Conservation (phyloP, 805 yeast genomes). For the Lipomyces orientalis region DNA sequence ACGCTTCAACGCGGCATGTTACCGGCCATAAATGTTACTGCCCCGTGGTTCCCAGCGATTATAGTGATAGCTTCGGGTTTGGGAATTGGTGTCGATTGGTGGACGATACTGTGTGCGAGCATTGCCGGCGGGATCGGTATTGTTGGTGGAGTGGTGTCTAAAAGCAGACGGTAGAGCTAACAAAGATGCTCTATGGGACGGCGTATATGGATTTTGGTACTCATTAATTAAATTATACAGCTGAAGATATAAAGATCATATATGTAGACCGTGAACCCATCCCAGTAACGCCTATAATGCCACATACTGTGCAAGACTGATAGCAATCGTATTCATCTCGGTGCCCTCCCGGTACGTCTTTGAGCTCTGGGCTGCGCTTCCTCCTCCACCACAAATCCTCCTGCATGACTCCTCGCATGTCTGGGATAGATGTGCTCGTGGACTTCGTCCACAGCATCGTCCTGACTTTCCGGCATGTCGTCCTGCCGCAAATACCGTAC, state of each 20-base stretch:
- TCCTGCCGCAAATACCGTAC: background rate
- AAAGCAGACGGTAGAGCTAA: slow-evolving; percentile 1
- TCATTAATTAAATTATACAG: background rate
- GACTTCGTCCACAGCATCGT: background rate
- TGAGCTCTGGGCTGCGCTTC: background rate
- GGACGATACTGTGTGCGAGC: slow-evolving; percentile 15
- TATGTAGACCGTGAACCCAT: background rate
- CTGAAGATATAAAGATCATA: background rate
- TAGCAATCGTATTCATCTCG: background rate
- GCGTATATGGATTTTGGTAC: background rate
- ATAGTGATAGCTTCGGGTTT: slow-evolving; percentile 9
- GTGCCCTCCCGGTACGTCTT: background rate
- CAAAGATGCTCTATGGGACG: background rate
- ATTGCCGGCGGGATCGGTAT: slow-evolving; percentile 13
- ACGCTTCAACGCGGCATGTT: slow-evolving; percentile 14
- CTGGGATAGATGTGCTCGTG: slow-evolving; percentile 3
- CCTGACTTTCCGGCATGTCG: background rate
- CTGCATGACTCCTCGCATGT: slow-evolving; percentile 9
- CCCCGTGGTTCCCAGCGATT: slow-evolving; percentile 17
- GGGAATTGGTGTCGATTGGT: slow-evolving; percentile 7
- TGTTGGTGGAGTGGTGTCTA: slow-evolving; percentile 14
- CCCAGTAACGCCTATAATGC: background rate
- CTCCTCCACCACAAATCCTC: background rate
- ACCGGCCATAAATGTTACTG: slow-evolving; percentile 17
- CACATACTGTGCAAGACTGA: background rate